Conservation (phyloP, 192 early-diverging fungal species). For the Coemansia sp. region DNA sequence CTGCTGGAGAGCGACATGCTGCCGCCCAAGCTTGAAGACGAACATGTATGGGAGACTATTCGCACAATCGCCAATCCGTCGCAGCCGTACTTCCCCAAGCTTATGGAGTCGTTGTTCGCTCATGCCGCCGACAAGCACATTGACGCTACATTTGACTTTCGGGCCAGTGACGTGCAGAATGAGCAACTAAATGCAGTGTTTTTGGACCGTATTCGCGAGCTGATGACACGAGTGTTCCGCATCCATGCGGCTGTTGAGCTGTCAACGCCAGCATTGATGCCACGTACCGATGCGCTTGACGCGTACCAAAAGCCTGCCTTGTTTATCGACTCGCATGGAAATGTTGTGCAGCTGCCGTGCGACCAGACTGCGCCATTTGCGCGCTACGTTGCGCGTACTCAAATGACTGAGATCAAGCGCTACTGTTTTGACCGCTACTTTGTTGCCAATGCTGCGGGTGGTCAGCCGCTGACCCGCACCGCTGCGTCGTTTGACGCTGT, state of each 20-base stretch:
- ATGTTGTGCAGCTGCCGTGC: conserved; percentile 80
- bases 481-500: conserved; percentile 95
- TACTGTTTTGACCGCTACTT: conserved; percentile 86
- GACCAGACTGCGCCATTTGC: conserved; percentile 94
- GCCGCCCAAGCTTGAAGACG: conserved; percentile 84
- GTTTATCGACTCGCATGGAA: conserved; percentile 79
- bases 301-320: conserved; percentile 71
- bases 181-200: conserved; percentile 68
- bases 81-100: conserved; percentile 77
- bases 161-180: conserved; percentile 47
- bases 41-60: conserved; percentile 88
- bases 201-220: conserved; percentile 66
- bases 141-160: conserved; percentile 89
- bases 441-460: conserved; percentile 75
- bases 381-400: conserved; percentile 72
- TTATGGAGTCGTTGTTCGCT: conserved; percentile 80
- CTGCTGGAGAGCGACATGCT: conserved; percentile 77
- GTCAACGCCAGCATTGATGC: conserved; percentile 78
- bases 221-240: conserved; percentile 66
- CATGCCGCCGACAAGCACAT: conserved; percentile 78
- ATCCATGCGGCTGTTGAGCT: conserved; percentile 85
- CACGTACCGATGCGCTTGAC: conserved; percentile 61
- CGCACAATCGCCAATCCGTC: conserved; percentile 86
- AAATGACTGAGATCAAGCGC: conserved; percentile 75
- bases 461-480: conserved; percentile 74